Evolutionary conservation across 2,329 filamentous ascomycete genomes (phyloP).

Genomic region (Tolypocladium paradoxum): DNA sequence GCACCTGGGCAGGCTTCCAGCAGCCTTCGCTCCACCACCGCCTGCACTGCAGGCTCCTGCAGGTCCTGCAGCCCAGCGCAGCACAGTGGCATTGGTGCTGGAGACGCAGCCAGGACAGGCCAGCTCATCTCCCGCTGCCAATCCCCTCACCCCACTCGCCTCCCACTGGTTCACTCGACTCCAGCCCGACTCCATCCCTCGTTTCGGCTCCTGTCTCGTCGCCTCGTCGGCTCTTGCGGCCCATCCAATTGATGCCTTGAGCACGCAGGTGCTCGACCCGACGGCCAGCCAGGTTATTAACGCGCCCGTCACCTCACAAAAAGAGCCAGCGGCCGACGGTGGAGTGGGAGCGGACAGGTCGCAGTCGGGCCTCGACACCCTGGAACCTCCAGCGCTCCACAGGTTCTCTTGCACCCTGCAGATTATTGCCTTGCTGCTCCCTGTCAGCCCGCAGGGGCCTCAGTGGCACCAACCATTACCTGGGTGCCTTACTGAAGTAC

Average conservation of each 20-base stretch:
- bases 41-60: not conserved
- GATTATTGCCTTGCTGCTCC: not conserved
- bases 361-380: not conserved
- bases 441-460: not conserved
- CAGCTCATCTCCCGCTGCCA: not conserved
- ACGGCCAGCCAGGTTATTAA: not conserved
- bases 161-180: not conserved
- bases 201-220: not conserved
- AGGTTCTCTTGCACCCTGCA: not conserved
- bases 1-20: not conserved
- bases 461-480: not conserved
- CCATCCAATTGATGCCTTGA: not conserved
- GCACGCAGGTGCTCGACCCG: not conserved
- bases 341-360: not conserved
- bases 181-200: not conserved
- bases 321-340: not conserved
- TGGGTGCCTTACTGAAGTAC: no score
- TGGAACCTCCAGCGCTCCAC: not conserved
- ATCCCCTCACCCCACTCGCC: not conserved
- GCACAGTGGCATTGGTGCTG: no score
- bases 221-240: not conserved
- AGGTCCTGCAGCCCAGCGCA: no score
- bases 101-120: not conserved
- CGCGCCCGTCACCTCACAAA: not conserved
- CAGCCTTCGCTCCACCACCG: not conserved